Conservation (phyloP, 1,284 basidiomycete species). For the Porodaedalea pini region DNA sequence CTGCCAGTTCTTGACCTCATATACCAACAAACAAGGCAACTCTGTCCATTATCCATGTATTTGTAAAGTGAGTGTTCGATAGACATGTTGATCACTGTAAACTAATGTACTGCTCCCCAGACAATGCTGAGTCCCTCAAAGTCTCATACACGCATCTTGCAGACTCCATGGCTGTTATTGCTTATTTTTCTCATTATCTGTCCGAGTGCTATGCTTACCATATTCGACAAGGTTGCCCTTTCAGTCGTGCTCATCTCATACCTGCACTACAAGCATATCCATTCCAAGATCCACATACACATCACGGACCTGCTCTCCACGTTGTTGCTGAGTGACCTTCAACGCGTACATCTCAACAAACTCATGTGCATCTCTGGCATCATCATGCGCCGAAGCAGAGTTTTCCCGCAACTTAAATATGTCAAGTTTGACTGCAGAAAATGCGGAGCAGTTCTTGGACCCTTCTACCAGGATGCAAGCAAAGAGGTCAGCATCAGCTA, state of each 20-base stretch:
- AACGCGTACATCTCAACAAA: conserved; percentile 90
- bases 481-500: conserved; percentile 93
- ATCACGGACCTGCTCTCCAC: conserved; percentile 91
- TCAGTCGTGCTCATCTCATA: conserved; percentile 95
- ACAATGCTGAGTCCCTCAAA: conserved; percentile 96
- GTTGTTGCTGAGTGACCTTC: conserved; percentile 88
- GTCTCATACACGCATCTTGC: conserved; percentile 93
- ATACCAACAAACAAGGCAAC: conserved; percentile 85
- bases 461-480: conserved; percentile 96
- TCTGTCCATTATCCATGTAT: conserved; percentile 96
- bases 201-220: conserved; percentile 86
- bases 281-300: conserved; percentile 96
- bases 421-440: conserved; percentile 98
- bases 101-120: conserved; percentile 43
- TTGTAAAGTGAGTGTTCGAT: conserved; percentile 64
- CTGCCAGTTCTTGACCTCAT: conserved; percentile 93
- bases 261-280: conserved; percentile 94
- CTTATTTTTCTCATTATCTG: conserved; percentile 97
- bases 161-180: conserved; percentile 88
- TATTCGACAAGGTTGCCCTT: conserved; percentile 95
- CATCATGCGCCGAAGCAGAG: conserved; percentile 94
- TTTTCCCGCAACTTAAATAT: conserved; percentile 98
- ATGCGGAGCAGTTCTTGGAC: conserved; percentile 89
- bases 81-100: conserved; percentile 8
- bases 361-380: conserved; percentile 95